Conservation (phyloP, 805 yeast species). For the Saturnispora sekii region DNA sequence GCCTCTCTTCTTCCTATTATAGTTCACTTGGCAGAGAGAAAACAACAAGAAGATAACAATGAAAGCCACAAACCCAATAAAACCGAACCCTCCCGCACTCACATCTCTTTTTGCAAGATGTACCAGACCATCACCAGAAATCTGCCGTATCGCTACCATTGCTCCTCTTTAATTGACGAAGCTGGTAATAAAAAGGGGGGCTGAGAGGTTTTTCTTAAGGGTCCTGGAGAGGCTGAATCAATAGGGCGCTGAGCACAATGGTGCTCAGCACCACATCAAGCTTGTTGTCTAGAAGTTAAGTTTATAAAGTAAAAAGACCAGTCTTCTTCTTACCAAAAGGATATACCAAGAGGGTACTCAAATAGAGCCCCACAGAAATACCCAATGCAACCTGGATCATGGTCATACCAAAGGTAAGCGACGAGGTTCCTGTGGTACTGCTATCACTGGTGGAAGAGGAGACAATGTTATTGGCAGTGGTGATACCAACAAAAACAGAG, state of each 20-base stretch:
- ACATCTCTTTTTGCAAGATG: not conserved
- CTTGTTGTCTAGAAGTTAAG: too few relatives aligned
- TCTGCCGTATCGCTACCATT: not conserved
- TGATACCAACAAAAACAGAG: slow-evolving; percentile 70
- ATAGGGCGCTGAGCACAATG: too few relatives aligned
- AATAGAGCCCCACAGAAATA: slow-evolving; percentile 86
- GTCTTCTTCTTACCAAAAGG: slow-evolving; percentile 89
- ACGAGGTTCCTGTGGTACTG: slow-evolving; percentile 4
- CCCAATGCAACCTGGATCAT: slow-evolving; percentile 94
- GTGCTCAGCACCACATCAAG: too few relatives aligned
- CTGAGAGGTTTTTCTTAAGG: not conserved
- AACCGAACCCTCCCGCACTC: not conserved
- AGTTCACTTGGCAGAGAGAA: slow-evolving; percentile 47
- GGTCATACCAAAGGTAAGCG: slow-evolving; percentile 58
- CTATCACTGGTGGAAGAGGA: slow-evolving; percentile 21
- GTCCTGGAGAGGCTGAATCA: not conserved
- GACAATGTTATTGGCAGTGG: slow-evolving; percentile 60
- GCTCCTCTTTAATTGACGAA: too few relatives aligned
- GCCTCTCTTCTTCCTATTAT: slow-evolving; percentile 41
- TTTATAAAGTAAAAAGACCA: slow-evolving; percentile 68
- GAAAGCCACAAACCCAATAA: slow-evolving; percentile 46
- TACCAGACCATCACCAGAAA: not conserved
- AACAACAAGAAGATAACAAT: slow-evolving; percentile 37
- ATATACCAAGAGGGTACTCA: slow-evolving; percentile 81
- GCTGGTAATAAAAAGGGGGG: not conserved